These are phyloP conservation scores for Agastache rugosa DNA, from an alignment of 257 asterid genomes.

Conservation along the genomic window DNA sequence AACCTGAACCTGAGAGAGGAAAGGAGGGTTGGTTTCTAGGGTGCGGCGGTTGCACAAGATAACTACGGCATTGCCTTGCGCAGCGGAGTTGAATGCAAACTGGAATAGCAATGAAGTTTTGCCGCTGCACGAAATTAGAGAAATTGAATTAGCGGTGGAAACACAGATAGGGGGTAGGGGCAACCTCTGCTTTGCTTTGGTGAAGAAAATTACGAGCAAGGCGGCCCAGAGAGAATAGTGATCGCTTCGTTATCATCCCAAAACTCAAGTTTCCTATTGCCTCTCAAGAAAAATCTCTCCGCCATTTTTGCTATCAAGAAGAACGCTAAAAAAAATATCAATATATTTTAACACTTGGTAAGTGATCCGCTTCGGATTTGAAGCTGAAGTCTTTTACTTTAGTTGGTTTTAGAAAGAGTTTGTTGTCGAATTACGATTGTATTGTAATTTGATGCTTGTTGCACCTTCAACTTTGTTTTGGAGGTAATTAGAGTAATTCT, in stretches of 20 bases:
- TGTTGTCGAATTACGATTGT: too few relatives aligned
- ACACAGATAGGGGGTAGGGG: not conserved
- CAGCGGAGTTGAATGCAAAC: constrained; percentile 73
- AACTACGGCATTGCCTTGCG: constrained; percentile 51
- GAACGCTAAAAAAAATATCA: too few relatives aligned
- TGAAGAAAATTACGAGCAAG: constrained; percentile 54
- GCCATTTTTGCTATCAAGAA: constrained; percentile 46
- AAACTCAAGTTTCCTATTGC: constrained; percentile 31
- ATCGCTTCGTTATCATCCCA: constrained; percentile 35
- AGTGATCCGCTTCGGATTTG: too few relatives aligned
- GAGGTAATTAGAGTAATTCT: too few relatives aligned
- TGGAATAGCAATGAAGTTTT: constrained; percentile 91
- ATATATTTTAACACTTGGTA: too few relatives aligned
- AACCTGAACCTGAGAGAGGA: constrained; percentile 69
- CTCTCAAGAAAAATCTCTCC: constrained; percentile 64
- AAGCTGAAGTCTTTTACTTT: too few relatives aligned
- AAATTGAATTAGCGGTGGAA: constrained; percentile 5
- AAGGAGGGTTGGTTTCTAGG: constrained; percentile 64
- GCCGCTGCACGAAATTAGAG: constrained; percentile 58
- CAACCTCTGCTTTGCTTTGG: too few relatives aligned
- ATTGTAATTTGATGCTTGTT: too few relatives aligned
- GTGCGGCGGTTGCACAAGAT: constrained; percentile 75
- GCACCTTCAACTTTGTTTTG: too few relatives aligned
- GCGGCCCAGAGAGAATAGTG: constrained; percentile 66
- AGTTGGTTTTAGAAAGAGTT: too few relatives aligned